phyloP scores from a whole-genome alignment of 164 flowering plant genomes.

The Euptelea pleiosperma region DNA sequence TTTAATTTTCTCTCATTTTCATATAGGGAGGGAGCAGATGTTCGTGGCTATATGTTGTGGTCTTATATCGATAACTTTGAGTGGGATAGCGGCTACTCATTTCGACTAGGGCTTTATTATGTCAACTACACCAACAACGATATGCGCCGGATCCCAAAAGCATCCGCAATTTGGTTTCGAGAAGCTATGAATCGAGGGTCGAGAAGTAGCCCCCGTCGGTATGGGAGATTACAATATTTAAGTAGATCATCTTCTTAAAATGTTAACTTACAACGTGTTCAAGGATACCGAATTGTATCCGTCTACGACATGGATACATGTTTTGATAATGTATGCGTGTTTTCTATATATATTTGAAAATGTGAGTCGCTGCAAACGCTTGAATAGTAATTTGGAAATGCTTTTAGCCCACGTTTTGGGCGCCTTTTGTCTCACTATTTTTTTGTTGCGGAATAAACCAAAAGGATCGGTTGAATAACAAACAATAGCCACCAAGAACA shows the following conservation, averaged over 20 bases:
- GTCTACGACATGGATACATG: no score
- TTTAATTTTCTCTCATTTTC: not conserved
- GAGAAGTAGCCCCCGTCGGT: not conserved
- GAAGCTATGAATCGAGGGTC: constrained; percentile 14
- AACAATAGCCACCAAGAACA: no score
- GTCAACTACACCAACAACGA: constrained; percentile 16
- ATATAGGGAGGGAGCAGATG: constrained; percentile 15
- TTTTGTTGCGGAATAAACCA: no score
- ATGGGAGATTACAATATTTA: constrained; percentile 5
- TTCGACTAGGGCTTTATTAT: constrained; percentile 15
- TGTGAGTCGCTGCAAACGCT: no score
- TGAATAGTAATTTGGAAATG: no score
- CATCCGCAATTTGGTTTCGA: constrained; percentile 16
- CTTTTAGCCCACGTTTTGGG: no score
- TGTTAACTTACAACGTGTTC: no score
- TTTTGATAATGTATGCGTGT: no score
- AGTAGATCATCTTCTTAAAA: constrained; percentile 11
- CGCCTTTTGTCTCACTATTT: no score
- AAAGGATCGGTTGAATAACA: no score
- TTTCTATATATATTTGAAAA: no score
- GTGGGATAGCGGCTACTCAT: constrained; percentile 17
- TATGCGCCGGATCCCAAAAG: constrained; percentile 17
- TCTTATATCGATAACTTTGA: constrained; percentile 21
- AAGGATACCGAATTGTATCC: no score
- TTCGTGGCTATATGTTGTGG: constrained; percentile 13